These are phyloP conservation scores for Gaeumannomyces sp. DNA, from an alignment of 2,329 filamentous ascomycete genomes.

Conservation along the genomic window DNA sequence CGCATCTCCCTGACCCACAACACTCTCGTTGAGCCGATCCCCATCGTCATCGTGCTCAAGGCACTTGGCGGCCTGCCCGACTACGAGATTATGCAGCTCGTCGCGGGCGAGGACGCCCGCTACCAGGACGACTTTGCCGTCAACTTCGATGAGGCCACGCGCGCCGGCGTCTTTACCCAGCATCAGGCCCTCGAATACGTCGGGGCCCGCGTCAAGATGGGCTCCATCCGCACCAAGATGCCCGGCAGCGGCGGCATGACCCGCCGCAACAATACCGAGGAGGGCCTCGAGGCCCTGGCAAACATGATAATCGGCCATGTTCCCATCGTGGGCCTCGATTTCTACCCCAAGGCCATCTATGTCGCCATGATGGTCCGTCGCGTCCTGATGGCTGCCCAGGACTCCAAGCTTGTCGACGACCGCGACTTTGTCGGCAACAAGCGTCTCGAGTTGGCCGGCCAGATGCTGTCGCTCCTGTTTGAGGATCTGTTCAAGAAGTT, in stretches of 20 bases:
- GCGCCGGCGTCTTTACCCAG: conserved; percentile 81
- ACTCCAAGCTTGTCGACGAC: conserved; percentile 86
- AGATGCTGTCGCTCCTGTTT: conserved; percentile 87
- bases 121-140: conserved; percentile 95
- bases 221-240: conserved; percentile 44
- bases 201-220: conserved; percentile 81
- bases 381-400: conserved; percentile 88
- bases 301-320: conserved; percentile 95
- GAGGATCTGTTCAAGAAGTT: conserved; percentile 98
- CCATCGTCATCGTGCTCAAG: conserved; percentile 87
- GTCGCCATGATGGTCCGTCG: conserved; percentile 96
- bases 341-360: conserved; percentile 94
- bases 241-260: conserved; percentile 34
- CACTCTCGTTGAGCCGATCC: conserved; percentile 86
- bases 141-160: conserved; percentile 89
- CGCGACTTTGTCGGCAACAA: conserved; percentile 98
- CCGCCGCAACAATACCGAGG: conserved; percentile 76
- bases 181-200: conserved; percentile 94
- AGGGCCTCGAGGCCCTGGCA: conserved; percentile 86
- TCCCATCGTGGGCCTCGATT: conserved; percentile 83
- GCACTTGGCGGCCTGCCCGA: conserved; percentile 91
- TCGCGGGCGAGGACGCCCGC: conserved; percentile 76
- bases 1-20: conserved; percentile 87
- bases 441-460: conserved; percentile 86
- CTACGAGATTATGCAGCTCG: conserved; percentile 87